These are phyloP conservation scores for Penicillium simplicissimum DNA, from an alignment of 495 filamentous ascomycete genomes.

Conservation along the genomic window DNA sequence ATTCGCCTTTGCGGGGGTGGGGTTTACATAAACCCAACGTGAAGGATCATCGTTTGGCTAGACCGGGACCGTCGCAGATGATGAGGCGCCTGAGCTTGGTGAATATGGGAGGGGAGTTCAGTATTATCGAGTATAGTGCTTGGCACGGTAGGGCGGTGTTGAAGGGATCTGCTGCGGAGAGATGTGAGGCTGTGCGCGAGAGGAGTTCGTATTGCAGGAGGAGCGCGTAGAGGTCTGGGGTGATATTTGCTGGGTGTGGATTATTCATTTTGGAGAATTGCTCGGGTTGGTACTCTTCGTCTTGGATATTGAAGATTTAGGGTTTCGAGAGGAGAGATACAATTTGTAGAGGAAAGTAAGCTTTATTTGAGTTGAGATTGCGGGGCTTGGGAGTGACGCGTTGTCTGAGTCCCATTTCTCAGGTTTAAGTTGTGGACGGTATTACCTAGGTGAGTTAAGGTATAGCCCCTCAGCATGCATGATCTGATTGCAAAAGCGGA, in stretches of 20 bases:
- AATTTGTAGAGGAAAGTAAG: too few species aligned
- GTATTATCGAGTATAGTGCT: background rate
- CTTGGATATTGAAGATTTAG: background rate
- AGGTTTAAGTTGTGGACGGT: background rate
- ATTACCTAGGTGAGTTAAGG: too few species aligned
- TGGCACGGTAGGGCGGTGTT: background rate
- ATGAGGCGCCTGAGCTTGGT: background rate
- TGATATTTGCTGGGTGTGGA: background rate
- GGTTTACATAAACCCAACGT: too few species aligned
- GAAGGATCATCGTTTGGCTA: too few species aligned
- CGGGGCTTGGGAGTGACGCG: background rate
- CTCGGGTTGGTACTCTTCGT: background rate
- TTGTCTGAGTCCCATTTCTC: background rate
- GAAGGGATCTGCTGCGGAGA: background rate
- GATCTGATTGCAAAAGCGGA: background rate
- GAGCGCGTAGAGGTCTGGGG: background rate
- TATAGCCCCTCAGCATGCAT: background rate
- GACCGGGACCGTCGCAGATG: too few species aligned
- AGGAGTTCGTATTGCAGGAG: background rate
- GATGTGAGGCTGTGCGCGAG: background rate
- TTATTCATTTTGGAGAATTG: background rate
- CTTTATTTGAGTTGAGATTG: background rate
- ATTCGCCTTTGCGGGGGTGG: too few species aligned
- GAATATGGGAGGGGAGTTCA: background rate
- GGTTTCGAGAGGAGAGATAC: background rate